Evolutionary conservation across 352 stramenopile species (phyloP).

Genomic region (Aphanomyces cochlioides): DNA sequence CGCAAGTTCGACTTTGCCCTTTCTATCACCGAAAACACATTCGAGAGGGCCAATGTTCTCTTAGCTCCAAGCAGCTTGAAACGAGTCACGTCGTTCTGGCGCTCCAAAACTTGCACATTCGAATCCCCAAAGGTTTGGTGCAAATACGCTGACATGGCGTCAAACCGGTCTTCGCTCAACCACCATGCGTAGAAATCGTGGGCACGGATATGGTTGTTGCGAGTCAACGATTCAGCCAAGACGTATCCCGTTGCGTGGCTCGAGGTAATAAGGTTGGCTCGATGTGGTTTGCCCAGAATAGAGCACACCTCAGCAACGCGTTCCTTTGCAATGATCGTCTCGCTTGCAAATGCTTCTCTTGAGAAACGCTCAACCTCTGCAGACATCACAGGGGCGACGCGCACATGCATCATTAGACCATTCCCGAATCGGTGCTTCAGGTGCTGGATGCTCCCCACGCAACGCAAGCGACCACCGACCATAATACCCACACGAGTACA

Average conservation of each 20-base stretch:
- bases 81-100: conserved; percentile 65
- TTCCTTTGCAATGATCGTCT: conserved; percentile 31
- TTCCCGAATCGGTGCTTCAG: conserved; percentile 86
- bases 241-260: conserved; percentile 65
- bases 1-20: conserved; percentile 44
- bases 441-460: conserved; percentile 90
- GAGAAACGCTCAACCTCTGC: conserved; percentile 28
- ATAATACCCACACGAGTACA: conserved; percentile 96
- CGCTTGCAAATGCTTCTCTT: not conserved
- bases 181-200: conserved; percentile 65
- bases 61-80: conserved; percentile 54
- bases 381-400: conserved; percentile 34
- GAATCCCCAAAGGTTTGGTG: conserved; percentile 40
- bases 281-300: conserved; percentile 40
- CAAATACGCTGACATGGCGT: conserved; percentile 44
- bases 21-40: conserved; percentile 79
- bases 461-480: conserved; percentile 91
- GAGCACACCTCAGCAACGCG: conserved; percentile 44
- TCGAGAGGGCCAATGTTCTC: conserved; percentile 46
- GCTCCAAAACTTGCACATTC: conserved; percentile 55
- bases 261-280: conserved; percentile 43
- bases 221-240: conserved; percentile 49
- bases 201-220: conserved; percentile 45
- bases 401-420: conserved; percentile 74
- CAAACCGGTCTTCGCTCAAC: conserved; percentile 52